These are phyloP conservation scores for Fraxinus greggii DNA, from an alignment of 305 asterid species.

Conservation along the genomic window DNA sequence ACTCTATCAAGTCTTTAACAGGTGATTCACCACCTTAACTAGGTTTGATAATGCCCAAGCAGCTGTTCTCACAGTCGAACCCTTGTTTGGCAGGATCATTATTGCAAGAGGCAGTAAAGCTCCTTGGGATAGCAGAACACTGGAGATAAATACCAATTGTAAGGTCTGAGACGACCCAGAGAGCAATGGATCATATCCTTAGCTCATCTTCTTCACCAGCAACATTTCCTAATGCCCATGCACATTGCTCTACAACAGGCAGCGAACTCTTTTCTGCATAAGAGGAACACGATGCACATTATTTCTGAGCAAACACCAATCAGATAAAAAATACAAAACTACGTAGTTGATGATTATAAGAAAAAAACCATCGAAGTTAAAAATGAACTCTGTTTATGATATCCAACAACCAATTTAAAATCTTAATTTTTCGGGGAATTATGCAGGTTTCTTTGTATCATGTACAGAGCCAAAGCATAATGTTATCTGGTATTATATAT, in stretches of 20 bases:
- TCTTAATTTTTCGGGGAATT: background rate
- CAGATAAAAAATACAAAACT: background rate
- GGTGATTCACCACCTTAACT: constrained; percentile 62
- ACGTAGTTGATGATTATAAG: background rate
- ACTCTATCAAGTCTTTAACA: constrained; percentile 8
- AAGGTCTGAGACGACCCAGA: too few relatives aligned
- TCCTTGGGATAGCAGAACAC: constrained; percentile 76
- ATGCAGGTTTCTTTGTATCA: background rate
- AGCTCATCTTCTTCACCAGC: constrained; percentile 95
- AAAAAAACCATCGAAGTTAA: background rate
- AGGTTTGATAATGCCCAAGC: constrained; percentile 97
- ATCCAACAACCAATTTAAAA: background rate
- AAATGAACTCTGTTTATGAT: constrained; percentile 6
- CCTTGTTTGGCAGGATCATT: constrained; percentile 88
- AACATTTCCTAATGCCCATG: constrained; percentile 98
- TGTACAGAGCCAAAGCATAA: background rate
- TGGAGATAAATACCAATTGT: too few relatives aligned
- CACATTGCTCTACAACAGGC: constrained; percentile 95
- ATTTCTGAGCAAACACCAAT: background rate
- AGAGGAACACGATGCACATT: background rate
- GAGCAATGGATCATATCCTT: constrained; percentile 29
- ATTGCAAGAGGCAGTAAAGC: constrained; percentile 86
- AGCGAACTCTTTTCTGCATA: constrained; percentile 72
- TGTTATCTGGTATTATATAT: background rate
- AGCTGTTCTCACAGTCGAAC: constrained; percentile 96